Evolutionary conservation across 148 eudicot genomes (phyloP).

Genomic region (Rhododendron ovatum): DNA sequence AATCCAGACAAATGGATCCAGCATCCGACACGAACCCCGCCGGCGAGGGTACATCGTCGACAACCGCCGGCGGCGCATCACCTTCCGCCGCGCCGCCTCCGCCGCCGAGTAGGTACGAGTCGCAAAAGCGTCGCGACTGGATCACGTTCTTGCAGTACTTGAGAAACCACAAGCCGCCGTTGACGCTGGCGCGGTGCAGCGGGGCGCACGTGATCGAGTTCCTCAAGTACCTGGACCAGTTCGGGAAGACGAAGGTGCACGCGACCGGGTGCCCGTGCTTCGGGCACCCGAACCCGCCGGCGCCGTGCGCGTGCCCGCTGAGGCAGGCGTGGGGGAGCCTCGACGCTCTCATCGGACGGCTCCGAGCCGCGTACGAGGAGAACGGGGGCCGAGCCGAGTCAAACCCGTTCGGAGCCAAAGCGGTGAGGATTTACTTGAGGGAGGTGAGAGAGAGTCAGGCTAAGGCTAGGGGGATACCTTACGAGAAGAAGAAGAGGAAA

Average conservation of each 20-base stretch:
- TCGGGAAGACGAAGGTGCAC: constrained; percentile 75
- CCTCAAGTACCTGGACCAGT: constrained; percentile 64
- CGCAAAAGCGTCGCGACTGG: constrained; percentile 73
- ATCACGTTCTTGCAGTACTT: constrained; percentile 64
- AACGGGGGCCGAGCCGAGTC: constrained; percentile 47
- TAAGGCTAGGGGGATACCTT: constrained; percentile 8
- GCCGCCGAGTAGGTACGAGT: constrained; percentile 54
- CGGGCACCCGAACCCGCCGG: constrained; percentile 59
- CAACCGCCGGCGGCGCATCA: neutral
- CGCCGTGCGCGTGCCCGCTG: constrained; percentile 57
- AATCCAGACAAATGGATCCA: too few relatives aligned
- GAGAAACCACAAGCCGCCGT: constrained; percentile 26
- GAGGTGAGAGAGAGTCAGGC: constrained; percentile 49
- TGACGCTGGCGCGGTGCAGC: constrained; percentile 50
- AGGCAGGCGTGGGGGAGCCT: constrained; percentile 75
- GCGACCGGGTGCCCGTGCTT: constrained; percentile 48
- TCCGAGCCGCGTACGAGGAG: constrained; percentile 50
- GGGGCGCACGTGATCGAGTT: constrained; percentile 79
- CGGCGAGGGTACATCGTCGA: neutral
- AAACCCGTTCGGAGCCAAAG: constrained; percentile 48
- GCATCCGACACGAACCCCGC: neutral
- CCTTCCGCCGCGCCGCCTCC: neutral
- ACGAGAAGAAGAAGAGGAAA: constrained; percentile 54
- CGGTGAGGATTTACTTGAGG: constrained; percentile 42
- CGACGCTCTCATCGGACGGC: constrained; percentile 35